Base-by-base conservation (phyloP, 2,329 filamentous ascomycete genomes). In the Ilyonectria destructans region DNA sequence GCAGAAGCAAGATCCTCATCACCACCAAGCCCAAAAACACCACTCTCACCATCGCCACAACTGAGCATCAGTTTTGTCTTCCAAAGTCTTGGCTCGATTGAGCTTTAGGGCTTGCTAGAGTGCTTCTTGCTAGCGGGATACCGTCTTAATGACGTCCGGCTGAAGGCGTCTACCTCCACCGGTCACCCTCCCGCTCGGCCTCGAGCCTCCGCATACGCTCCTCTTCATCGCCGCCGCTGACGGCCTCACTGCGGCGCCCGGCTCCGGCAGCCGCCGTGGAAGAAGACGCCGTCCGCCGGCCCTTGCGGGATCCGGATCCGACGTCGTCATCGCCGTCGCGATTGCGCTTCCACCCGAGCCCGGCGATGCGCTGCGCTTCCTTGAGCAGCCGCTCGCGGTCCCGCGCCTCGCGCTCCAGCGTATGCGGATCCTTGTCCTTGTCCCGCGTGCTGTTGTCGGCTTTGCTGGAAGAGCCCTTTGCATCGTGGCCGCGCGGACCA, bases 361-460 rank as follows among this genome's bases (percentile, higher is more conserved):
- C 84, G 51, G 89, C 85, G 80, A 91, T 88, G 40, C 89, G 87
- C 79, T 93, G 90, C 45, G 90, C 89, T 80, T 94, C 92, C 75
- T 91, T 91, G 13, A 91, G 83, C 58, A 93, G 83, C 29, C 92
- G 85, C 78, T 92, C 90, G 52, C 90, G 85, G 75, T 92, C 87
- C 17, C 90, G 84, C 13, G 88, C 88, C 77, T 93, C 91, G 23
- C 92, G 89, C 79, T 94, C 92, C 0, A 91, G 83, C 1, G 91
- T 91, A 78, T 93, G 91, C n/a, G 89, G 85, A 71, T 92, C 90
- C 67, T 84, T 85, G 45, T 75, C 73, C 31, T 77, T 73, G 61
- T 75, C 72, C 12, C 76, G 71, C 57, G 59, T 65, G 6, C 68
- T 57, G 52, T 56, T 52, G 6, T 67, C 69, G 9, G 62, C 37